Evolutionary conservation across 129 eudicot genomes (phyloP), one percentile per base, ranked within the genome.

Genomic region (Solidago caesia): DNA sequence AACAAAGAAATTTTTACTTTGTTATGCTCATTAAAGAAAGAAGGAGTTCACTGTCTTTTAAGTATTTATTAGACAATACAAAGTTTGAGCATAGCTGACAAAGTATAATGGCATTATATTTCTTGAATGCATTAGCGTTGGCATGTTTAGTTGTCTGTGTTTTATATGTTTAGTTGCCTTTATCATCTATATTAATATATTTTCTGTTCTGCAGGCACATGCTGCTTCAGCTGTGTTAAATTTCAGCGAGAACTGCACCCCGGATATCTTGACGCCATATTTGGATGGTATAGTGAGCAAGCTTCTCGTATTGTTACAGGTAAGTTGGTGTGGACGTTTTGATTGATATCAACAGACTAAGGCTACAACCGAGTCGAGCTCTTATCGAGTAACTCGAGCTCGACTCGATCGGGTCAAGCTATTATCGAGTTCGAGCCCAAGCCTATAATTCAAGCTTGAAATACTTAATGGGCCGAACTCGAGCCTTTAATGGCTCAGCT

Each of bases 161-260:
- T 64, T 59, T 8, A 49, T 41, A 60, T 33, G 4, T 71, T 71
- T 0, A 4, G 53, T 0, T 29, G 6, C 5, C 9, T 43, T 75
- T 41, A 4, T 48, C 26, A 71, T 57, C 6, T 57, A n/a, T 56
- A 49, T 27, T 56, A 5, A 12, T 5, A 8, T 39, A 61, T 48
- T n/a, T 57, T 72, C 33, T 51, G 57, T 64, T 84, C 33, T 68
- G 72, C 87, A 94, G 99, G 97, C 99, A 44, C 97, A 92, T 79
- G 97, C 97, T 64, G 97, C 97, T 70, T 92, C 96, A 21, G 96
- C 99, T 26, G 93, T 94, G 75, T 84, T 94, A 45, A 94, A 94
- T 81, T 90, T 94, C 85, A 90, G 99, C 68, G 97, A 94, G 84
- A 94, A 94, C 67, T 94, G 97, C 81, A 90, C 96, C 33, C 97